Base-by-base conservation (phyloP, 306 rosid species). In the Cicer judaicum region DNA sequence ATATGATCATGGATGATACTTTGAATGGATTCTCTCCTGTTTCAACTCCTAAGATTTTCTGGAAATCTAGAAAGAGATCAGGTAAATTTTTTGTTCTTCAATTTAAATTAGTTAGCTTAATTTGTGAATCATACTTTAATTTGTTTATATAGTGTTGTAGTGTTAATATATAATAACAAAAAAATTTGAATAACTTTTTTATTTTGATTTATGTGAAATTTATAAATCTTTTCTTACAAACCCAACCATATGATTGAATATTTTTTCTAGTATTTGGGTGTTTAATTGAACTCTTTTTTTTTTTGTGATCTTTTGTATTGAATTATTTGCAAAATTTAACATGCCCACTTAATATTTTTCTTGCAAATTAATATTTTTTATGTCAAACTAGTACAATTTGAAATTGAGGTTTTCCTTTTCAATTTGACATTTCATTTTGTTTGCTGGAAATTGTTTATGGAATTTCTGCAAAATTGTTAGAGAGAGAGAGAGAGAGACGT, bases 11-110 rank as follows among this genome's bases (percentile, higher is more conserved):
- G 21, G 87, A 82, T 78, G 89, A 82, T 62, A 83, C 81, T 72
- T 83, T 94, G 64, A 84, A 86, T 39, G 87, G 85, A 10, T 95
- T 95, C 82, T 91, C 97, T 74, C 88, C 91, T 7, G 83, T 76
- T 4, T 85, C 96, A 24, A 78, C 95, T 19, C 86, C 99, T 53
- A 84, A 68, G 41, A 84, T 95, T 84, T 68, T 60, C 40, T 95
- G 99, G 99, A 95, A 92, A 78, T 88, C 93, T 67, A 86, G 99
- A 74, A 85, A 80, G 82, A 89, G 93, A 90, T 86, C 97, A 85
- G 99, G 99, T 94, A 29, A 29, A 3, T 29, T 29, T 29, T 49
- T n/a, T 3, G 8, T 8, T 24, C 43, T 8, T 29, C 19, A 12
- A 8, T 14, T 12, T 50, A 24, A 15, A 6, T 2, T 64, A 15